A percentile compares a stretch with the other conserved stretches of the same genome.
These are phyloP conservation scores for Metschnikowia drakensbergensis DNA, from an alignment of 805 yeast genomes.

Conservation along the genomic window DNA sequence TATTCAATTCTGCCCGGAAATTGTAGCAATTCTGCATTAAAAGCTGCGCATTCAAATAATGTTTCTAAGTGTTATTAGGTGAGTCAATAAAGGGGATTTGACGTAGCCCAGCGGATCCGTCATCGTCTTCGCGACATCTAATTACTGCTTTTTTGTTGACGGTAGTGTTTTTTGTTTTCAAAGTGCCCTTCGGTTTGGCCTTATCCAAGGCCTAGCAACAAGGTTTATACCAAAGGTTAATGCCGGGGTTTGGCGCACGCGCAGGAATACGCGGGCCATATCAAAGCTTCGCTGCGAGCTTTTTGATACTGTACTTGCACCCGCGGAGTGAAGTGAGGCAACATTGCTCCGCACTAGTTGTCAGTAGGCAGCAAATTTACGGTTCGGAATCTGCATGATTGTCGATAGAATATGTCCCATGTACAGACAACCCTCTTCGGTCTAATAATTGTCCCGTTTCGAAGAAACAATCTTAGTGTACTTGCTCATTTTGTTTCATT, in stretches of 20 bases:
- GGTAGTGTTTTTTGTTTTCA: neutral
- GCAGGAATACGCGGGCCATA: conserved; percentile 1
- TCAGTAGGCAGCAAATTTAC: neutral
- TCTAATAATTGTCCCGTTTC: too few species aligned
- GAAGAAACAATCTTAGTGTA: neutral
- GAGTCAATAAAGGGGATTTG: neutral
- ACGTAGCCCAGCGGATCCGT: neutral
- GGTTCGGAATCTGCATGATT: neutral
- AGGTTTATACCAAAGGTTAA: neutral
- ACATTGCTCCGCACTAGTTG: neutral
- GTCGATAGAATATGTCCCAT: neutral
- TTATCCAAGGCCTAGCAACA: neutral
- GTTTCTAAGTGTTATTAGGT: neutral
- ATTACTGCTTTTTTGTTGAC: too few species aligned
- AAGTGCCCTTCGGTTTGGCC: too few species aligned
- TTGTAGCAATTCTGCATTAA: conserved; percentile 1
- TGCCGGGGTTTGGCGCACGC: neutral
- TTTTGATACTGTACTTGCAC: neutral
- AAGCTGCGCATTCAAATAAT: neutral
- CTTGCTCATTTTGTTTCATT: neutral
- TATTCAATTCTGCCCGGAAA: neutral
- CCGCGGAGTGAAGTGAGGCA: neutral
- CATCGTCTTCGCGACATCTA: too few species aligned
- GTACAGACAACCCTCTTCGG: neutral
- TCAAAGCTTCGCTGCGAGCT: conserved; percentile 3